Percentiles rank a stretch among this genome's conserved stretches.
phyloP scores from a whole-genome alignment of 768 basidiomycete genomes.

The Pleurotus cornucopiae region DNA sequence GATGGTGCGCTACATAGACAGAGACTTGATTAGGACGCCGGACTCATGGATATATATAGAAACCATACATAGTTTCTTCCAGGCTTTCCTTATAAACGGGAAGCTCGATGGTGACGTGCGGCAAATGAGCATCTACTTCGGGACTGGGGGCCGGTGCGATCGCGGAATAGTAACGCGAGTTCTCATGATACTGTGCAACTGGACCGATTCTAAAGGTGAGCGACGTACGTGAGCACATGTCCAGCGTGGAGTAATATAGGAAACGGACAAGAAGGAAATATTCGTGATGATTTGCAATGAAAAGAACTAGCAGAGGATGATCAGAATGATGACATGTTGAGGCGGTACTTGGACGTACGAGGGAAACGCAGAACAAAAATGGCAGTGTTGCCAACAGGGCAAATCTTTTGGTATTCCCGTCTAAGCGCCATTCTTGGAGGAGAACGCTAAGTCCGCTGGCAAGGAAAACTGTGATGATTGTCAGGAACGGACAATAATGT shows the following conservation, averaged over 20 bases:
- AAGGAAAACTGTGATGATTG: constrained; percentile 53
- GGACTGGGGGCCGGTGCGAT: constrained; percentile 55
- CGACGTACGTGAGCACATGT: constrained; percentile 7
- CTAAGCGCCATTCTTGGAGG: constrained; percentile 65
- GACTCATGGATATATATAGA: constrained; percentile 9
- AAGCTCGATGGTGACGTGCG: constrained; percentile 77
- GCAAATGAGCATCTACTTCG: constrained; percentile 59
- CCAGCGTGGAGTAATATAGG: neutral
- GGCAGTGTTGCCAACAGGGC: constrained; percentile 62
- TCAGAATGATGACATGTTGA: neutral
- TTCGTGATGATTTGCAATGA: constrained; percentile 64
- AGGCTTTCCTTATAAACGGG: constrained; percentile 88
- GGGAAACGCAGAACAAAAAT: constrained; percentile 69
- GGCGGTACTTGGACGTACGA: constrained; percentile 40
- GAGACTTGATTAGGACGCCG: too few relatives aligned
- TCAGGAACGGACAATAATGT: neutral
- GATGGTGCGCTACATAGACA: constrained; percentile 52
- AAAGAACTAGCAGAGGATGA: constrained; percentile 55
- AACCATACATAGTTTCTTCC: constrained; percentile 73
- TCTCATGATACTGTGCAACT: constrained; percentile 71
- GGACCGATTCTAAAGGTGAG: constrained; percentile 58
- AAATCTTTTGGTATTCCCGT: constrained; percentile 60
- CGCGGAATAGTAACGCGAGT: constrained; percentile 81
- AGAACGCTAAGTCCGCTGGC: constrained; percentile 55
- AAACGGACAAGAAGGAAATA: constrained; percentile 57